phyloP scores from a whole-genome alignment of 2,329 filamentous ascomycete species.

The Cryphonectria carpinicola region DNA sequence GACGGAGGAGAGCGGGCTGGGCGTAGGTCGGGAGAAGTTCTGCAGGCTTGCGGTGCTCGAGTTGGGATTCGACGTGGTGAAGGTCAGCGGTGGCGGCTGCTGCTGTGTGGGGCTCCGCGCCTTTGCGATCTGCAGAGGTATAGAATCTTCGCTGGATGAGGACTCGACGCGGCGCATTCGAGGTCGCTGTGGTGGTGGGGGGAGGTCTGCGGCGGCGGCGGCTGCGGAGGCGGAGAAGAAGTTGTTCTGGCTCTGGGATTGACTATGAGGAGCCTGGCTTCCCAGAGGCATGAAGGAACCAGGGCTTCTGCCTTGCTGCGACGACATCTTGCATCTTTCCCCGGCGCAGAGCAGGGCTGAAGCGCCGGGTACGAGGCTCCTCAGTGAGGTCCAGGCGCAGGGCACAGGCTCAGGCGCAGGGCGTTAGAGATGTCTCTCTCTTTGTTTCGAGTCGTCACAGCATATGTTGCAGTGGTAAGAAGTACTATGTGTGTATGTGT shows the following conservation, averaged over 20 bases:
- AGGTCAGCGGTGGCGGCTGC: conserved; percentile 41
- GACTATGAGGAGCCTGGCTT: conserved; percentile 29
- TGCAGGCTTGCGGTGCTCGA: conserved; percentile 53
- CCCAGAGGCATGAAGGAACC: conserved; percentile 54
- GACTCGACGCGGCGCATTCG: conserved; percentile 50
- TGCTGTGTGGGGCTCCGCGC: conserved; percentile 41
- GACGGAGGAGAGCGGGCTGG: conserved; percentile 36
- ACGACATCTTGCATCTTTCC: conserved; percentile 51
- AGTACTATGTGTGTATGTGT: neutral
- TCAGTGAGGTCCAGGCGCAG: conserved; percentile 9
- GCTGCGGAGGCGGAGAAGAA: conserved; percentile 39
- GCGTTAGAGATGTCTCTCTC: conserved; percentile 15
- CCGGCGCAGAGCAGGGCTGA: conserved; percentile 11
- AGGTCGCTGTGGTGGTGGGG: conserved; percentile 37
- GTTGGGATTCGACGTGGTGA: conserved; percentile 49
- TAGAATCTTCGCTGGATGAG: conserved; percentile 48
- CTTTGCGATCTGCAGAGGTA: conserved; percentile 44
- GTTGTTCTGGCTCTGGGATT: conserved; percentile 25
- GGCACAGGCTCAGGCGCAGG: conserved; percentile 2
- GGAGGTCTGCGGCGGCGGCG: conserved; percentile 36
- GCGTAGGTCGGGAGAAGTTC: conserved; percentile 62
- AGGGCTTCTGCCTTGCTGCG: conserved; percentile 54
- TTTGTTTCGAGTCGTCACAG: conserved; percentile 14
- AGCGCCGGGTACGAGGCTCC: conserved; percentile 1
- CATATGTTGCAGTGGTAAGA: neutral